Evolutionary conservation across 495 filamentous ascomycete species (phyloP).

Genomic region (Penicillium macrosclerotiorum): DNA sequence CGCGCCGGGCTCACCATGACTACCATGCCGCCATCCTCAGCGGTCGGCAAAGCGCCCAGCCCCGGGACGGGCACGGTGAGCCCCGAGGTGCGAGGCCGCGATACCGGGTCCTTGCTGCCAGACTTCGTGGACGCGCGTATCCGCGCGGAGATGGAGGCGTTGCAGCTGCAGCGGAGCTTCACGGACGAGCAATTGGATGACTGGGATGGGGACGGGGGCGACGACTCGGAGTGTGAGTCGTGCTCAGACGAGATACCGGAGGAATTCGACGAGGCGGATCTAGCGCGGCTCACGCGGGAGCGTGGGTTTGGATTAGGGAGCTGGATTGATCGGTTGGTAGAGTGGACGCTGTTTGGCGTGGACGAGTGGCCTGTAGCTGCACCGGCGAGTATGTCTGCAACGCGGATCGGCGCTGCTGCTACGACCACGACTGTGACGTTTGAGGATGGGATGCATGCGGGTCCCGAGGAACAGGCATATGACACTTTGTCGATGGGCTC

Average conservation of each 20-base stretch:
- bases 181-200: slow-evolving; percentile 12
- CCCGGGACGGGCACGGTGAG: slow-evolving; percentile 9
- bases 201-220: slow-evolving; percentile 12
- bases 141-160: slow-evolving; percentile 41
- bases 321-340: slow-evolving; percentile 72
- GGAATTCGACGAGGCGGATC: slow-evolving; percentile 44
- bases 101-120: slow-evolving; percentile 23
- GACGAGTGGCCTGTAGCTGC: slow-evolving; percentile 49
- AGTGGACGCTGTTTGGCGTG: slow-evolving; percentile 75
- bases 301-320: slow-evolving; percentile 67
- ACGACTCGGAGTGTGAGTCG: slow-evolving; percentile 27
- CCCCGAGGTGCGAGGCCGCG: slow-evolving; percentile 14
- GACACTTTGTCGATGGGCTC: slow-evolving; percentile 16
- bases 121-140: slow-evolving; percentile 47
- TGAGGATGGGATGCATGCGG: slow-evolving; percentile 14
- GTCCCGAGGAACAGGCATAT: neutral
- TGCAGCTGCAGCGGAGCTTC: slow-evolving; percentile 22
- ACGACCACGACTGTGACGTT: slow-evolving; percentile 43
- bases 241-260: slow-evolving; percentile 21
- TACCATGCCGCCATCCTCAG: slow-evolving; percentile 7
- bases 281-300: slow-evolving; percentile 47
- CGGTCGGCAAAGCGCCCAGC: slow-evolving; percentile 2
- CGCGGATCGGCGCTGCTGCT: slow-evolving; percentile 48
- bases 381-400: neutral
- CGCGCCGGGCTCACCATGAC: slow-evolving; percentile 42